Evolutionary conservation across 345 rosid species (phyloP).

Genomic region (Aquilaria sinensis): DNA sequence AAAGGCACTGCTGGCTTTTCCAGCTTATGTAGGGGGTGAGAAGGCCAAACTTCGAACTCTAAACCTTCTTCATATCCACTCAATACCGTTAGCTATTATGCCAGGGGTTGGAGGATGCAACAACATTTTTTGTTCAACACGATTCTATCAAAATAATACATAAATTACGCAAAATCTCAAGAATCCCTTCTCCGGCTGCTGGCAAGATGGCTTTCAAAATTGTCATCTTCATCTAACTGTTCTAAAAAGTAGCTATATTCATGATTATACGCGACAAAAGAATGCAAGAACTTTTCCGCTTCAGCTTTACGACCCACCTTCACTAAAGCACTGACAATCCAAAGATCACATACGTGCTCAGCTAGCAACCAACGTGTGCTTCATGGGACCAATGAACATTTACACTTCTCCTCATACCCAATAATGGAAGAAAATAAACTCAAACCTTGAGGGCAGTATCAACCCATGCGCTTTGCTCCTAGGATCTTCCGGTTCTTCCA

Average conservation of each 20-base stretch:
- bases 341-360: not conserved
- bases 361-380: no score
- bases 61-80: no score
- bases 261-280: conserved; percentile 63
- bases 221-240: conserved; percentile 47
- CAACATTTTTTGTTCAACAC: no score
- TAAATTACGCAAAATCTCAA: conserved; percentile 12
- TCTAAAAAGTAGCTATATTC: conserved; percentile 39
- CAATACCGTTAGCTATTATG: no score
- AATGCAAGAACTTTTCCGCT: conserved; percentile 52
- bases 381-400: no score
- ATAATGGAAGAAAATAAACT: not conserved
- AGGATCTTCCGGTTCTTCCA: conserved; percentile 70
- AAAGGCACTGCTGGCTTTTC: no score
- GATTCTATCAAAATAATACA: no score
- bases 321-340: conserved; percentile 44
- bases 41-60: no score
- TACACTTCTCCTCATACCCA: no score
- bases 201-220: conserved; percentile 29
- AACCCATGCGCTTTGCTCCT: conserved; percentile 63
- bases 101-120: no score
- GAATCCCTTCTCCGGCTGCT: conserved; percentile 47
- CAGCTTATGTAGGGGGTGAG: no score
- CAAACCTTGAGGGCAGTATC: conserved; percentile 62
- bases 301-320: conserved; percentile 62